Percentiles rank a stretch among this genome's conserved stretches.
Evolutionary conservation across 208 protist species (phyloP).

Genomic region (Acanthamoeba castellanii): DNA sequence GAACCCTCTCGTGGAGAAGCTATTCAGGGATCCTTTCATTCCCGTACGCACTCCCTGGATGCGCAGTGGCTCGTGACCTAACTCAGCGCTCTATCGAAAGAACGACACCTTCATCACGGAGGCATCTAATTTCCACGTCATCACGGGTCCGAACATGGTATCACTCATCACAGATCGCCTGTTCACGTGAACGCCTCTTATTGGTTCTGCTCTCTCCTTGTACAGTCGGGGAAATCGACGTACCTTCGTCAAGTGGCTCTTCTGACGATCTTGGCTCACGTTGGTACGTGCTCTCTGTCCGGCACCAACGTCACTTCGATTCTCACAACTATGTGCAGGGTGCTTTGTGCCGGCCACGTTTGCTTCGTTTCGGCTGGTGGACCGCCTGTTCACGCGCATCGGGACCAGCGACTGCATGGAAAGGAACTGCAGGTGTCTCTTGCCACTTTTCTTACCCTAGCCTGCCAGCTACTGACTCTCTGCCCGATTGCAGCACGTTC

Average conservation of each 20-base stretch:
- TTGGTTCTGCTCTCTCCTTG: background rate
- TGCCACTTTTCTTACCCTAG: background rate
- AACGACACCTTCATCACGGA: conserved; percentile 87
- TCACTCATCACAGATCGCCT: background rate
- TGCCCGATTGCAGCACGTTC: conserved; percentile 72
- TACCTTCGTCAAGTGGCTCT: conserved; percentile 94
- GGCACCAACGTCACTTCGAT: background rate
- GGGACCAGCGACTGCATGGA: conserved; percentile 82
- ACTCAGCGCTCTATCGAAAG: conserved; percentile 55
- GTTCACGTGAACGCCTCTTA: background rate
- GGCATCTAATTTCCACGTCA: conserved; percentile 87
- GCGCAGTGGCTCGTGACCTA: background rate
- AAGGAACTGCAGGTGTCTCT: conserved; percentile 70
- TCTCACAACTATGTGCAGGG: background rate
- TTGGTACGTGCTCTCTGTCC: conserved; percentile 86
- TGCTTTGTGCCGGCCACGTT: conserved; percentile 91
- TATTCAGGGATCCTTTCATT: conserved; percentile 49
- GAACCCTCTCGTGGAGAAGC: conserved; percentile 80
- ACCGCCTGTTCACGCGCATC: conserved; percentile 83
- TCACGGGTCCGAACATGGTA: conserved; percentile 95
- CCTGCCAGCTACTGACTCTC: background rate
- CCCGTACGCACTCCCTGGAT: conserved; percentile 39
- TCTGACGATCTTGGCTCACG: conserved; percentile 93
- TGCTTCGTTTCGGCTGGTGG: conserved; percentile 80
- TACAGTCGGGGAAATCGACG: conserved; percentile 94